A percentile compares a stretch with the other conserved stretches of the same genome.
These are phyloP conservation scores for Leptographium flavum DNA, from an alignment of 2,329 filamentous ascomycete species.

Conservation along the genomic window DNA sequence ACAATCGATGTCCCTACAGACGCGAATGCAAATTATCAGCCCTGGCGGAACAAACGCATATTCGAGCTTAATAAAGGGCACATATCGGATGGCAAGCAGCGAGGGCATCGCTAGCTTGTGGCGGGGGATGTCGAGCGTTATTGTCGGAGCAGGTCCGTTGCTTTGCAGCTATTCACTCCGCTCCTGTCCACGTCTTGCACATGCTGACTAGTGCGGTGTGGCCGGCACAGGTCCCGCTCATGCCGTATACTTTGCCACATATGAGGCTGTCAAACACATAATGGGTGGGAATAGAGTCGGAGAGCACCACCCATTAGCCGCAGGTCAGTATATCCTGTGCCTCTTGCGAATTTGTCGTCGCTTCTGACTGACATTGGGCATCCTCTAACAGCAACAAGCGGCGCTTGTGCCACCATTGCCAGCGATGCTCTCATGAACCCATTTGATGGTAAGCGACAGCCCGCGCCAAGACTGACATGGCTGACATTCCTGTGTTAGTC, in stretches of 20 bases:
- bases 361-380: background rate
- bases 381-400: slow-evolving; percentile 59
- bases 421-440: slow-evolving; percentile 99
- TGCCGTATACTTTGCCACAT: slow-evolving; percentile 96
- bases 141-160: slow-evolving; percentile 74
- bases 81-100: slow-evolving; percentile 77
- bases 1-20: slow-evolving; percentile 38
- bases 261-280: slow-evolving; percentile 90
- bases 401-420: slow-evolving; percentile 87
- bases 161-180: background rate
- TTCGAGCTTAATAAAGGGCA: slow-evolving; percentile 80
- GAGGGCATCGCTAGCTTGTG: slow-evolving; percentile 88
- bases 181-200: background rate
- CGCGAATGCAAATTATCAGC: slow-evolving; percentile 93
- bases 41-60: slow-evolving; percentile 70
- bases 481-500: slow-evolving; percentile 38
- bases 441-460: slow-evolving; percentile 66
- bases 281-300: slow-evolving; percentile 85
- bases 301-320: slow-evolving; percentile 83
- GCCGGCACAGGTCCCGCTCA: slow-evolving; percentile 65
- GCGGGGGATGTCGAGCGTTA: slow-evolving; percentile 92
- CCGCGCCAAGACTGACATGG: no score
- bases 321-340: slow-evolving; percentile 44
- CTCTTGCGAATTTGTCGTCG: background rate
- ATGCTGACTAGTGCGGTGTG: slow-evolving; percentile 5